These are phyloP conservation scores for Metschnikowia cubensis DNA, from an alignment of 805 yeast genomes.

Conservation along the genomic window DNA sequence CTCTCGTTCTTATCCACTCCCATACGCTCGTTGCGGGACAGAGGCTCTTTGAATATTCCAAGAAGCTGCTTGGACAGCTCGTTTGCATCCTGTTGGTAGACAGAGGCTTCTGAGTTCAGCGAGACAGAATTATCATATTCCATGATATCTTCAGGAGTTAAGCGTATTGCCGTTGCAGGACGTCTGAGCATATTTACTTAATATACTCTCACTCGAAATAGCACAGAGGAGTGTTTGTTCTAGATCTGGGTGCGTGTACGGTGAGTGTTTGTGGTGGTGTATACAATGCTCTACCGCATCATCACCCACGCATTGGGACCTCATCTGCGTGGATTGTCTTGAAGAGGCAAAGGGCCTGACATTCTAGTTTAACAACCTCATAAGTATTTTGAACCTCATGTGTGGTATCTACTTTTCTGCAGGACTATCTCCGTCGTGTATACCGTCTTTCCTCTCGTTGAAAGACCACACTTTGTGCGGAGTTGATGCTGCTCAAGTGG, in stretches of 20 bases:
- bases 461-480: neutral
- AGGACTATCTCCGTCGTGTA: neutral
- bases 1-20: conserved; percentile 10
- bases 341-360: neutral
- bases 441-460: neutral
- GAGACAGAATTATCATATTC: conserved; percentile 41
- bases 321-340: neutral
- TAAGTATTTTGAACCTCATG: conserved; percentile 2
- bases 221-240: neutral
- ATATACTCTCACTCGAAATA: neutral
- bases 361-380: neutral
- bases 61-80: conserved; percentile 15
- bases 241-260: neutral
- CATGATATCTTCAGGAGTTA: conserved; percentile 64
- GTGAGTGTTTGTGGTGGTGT: neutral
- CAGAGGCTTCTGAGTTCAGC: conserved; percentile 9
- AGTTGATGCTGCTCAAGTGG: neutral
- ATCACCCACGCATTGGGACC: neutral
- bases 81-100: conserved; percentile 10
- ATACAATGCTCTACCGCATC: conserved; percentile 1
- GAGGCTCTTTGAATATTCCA: conserved; percentile 15
- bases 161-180: conserved; percentile 62
- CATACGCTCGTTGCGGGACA: conserved; percentile 15
- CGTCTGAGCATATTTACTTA: conserved; percentile 56
- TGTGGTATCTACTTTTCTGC: conserved; percentile 17